These are phyloP conservation scores for Cladosporium austrohemisphaericum DNA, from an alignment of 2,329 filamentous ascomycete genomes.

Conservation along the genomic window DNA sequence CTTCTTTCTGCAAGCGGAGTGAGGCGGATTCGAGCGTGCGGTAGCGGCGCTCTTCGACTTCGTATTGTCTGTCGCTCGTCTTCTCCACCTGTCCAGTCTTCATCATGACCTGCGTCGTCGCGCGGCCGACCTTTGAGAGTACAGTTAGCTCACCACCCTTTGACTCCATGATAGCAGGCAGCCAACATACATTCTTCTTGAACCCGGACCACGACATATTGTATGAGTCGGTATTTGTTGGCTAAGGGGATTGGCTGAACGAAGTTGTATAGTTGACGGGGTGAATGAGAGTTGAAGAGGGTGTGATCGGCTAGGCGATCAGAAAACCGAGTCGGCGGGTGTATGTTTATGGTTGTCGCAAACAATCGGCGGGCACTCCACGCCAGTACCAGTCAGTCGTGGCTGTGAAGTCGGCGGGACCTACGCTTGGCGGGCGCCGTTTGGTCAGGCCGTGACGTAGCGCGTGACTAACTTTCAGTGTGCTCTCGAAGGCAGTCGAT, in stretches of 20 bases:
- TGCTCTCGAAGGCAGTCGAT: too few relatives aligned
- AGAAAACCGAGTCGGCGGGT: neutral
- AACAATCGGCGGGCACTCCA: slow-evolving; percentile 1
- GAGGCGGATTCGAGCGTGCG: slow-evolving; percentile 96
- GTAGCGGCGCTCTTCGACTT: slow-evolving; percentile 89
- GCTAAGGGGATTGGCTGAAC: neutral
- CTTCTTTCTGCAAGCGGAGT: slow-evolving; percentile 89
- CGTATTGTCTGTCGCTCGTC: slow-evolving; percentile 97
- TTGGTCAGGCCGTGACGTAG: slow-evolving; percentile 7
- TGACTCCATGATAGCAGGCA: too few relatives aligned
- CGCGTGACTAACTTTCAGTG: too few relatives aligned
- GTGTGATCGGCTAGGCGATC: slow-evolving; percentile 3
- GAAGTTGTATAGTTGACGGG: neutral
- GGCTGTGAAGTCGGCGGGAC: slow-evolving; percentile 11
- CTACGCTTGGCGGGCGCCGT: slow-evolving; percentile 7
- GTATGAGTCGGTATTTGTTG: slow-evolving; percentile 24
- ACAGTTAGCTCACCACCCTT: slow-evolving; percentile 68
- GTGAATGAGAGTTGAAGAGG: neutral
- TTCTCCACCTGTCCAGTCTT: slow-evolving; percentile 98
- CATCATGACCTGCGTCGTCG: slow-evolving; percentile 99
- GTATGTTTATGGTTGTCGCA: slow-evolving; percentile 9
- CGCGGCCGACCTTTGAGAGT: slow-evolving; percentile 86
- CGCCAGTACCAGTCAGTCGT: neutral
- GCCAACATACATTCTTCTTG: slow-evolving; percentile 33
- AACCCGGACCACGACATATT: slow-evolving; percentile 59